Evolutionary conservation across 192 early-diverging fungal species (phyloP).

Genomic region (Blastocladiella britannica): DNA sequence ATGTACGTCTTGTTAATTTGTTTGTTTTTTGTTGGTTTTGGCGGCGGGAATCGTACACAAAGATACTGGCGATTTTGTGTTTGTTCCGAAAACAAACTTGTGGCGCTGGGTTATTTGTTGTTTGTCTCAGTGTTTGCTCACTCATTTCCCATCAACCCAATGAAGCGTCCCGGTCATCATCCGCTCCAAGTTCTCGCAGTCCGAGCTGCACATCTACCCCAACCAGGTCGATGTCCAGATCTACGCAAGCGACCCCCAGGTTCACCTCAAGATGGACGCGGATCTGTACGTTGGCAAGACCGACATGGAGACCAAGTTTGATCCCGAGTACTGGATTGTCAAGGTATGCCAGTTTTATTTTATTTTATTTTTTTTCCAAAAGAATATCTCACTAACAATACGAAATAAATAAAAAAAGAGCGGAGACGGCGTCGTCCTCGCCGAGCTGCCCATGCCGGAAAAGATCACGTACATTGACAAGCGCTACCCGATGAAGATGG

Average conservation of each 20-base stretch:
- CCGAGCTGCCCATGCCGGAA: neutral
- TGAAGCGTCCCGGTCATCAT: neutral
- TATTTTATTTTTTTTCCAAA: no score
- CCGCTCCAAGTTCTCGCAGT: neutral
- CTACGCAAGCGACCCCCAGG: neutral
- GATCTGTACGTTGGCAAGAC: neutral
- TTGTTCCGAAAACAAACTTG: no score
- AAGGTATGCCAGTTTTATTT: no score
- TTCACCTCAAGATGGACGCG: neutral
- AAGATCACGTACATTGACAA: neutral
- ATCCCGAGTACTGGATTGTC: neutral
- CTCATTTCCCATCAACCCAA: no score
- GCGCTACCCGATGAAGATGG: neutral
- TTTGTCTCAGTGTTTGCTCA: no score
- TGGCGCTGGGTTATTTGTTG: no score
- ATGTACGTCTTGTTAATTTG: no score
- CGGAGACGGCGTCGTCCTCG: neutral
- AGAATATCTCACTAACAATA: no score
- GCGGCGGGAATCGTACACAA: no score
- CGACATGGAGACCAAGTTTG: neutral
- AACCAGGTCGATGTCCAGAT: neutral
- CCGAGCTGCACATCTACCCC: neutral
- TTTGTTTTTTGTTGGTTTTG: no score
- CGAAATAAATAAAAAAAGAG: no score
- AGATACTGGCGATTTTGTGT: no score